Conservation (phyloP, 768 basidiomycete species). For the Boletus edulis region DNA sequence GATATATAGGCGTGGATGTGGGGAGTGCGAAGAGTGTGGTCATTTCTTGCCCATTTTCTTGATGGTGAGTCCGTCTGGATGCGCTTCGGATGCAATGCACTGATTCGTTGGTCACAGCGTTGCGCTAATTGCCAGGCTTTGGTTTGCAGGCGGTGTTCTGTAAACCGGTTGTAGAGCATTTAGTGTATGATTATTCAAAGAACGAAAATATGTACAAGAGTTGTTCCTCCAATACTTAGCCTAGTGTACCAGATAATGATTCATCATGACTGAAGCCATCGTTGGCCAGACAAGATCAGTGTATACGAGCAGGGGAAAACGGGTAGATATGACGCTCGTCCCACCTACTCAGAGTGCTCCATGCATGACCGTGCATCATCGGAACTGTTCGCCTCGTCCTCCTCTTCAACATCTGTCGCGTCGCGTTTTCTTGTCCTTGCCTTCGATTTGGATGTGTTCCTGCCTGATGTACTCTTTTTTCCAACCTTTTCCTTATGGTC, state of each 20-base stretch:
- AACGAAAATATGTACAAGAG: neutral
- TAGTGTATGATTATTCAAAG: neutral
- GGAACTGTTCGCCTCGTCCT: conserved; percentile 1
- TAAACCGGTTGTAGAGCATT: conserved; percentile 23
- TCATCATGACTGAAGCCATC: neutral
- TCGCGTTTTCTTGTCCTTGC: conserved; percentile 6
- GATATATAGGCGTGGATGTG: conserved; percentile 42
- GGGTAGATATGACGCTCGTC: neutral
- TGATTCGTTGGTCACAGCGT: conserved; percentile 15
- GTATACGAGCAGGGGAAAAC: neutral
- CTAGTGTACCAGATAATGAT: neutral
- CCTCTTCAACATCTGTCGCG: conserved; percentile 3
- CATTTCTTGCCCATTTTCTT: conserved; percentile 40
- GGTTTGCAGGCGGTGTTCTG: conserved; percentile 27
- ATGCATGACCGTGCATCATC: conserved; percentile 4
- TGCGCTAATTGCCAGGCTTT: conserved; percentile 24
- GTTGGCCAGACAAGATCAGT: neutral
- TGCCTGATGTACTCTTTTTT: neutral
- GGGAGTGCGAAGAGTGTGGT: conserved; percentile 46
- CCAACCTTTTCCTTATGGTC: conserved; percentile 5
- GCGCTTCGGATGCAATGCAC: neutral
- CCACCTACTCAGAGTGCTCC: neutral
- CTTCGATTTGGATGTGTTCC: neutral
- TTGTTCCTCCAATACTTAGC: neutral
- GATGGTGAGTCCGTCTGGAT: conserved; percentile 37